phyloP scores from a whole-genome alignment of 2,329 filamentous ascomycete species.

The Claviceps sp. region DNA sequence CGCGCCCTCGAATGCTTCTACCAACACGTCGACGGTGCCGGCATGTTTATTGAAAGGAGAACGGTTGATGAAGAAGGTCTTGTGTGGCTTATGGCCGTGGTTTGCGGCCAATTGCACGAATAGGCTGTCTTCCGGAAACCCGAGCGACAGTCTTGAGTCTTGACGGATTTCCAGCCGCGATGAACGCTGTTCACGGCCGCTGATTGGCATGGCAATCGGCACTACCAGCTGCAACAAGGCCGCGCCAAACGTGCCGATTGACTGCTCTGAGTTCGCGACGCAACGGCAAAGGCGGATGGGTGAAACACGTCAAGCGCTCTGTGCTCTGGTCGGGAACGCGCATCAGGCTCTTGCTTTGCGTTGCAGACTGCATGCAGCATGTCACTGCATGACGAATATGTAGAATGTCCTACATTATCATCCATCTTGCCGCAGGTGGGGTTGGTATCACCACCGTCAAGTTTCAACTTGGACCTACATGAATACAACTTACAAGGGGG shows the following conservation, averaged over 20 bases:
- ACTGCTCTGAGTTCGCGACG: background rate
- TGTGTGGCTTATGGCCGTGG: background rate
- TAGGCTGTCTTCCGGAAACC: background rate
- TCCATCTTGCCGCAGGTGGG: constrained; percentile 1
- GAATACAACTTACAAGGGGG: background rate
- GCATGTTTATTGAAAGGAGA: too few species aligned
- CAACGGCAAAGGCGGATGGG: constrained; percentile 1
- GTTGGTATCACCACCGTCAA: background rate
- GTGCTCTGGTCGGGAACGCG: background rate
- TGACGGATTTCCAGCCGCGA: constrained; percentile 1
- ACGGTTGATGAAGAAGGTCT: too few species aligned
- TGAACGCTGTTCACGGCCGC: too few species aligned
- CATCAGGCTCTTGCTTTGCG: background rate
- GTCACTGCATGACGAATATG: constrained; percentile 2
- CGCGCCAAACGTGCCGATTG: background rate
- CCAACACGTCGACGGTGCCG: too few species aligned
- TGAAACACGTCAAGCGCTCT: constrained; percentile 5
- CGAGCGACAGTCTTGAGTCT: background rate
- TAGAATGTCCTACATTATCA: background rate
- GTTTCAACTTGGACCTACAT: background rate
- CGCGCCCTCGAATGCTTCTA: too few species aligned
- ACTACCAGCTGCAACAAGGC: background rate
- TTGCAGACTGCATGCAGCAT: constrained; percentile 4
- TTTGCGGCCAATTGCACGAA: constrained; percentile 1
- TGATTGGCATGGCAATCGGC: background rate